Evolutionary conservation across 1,284 basidiomycete species (phyloP).

Genomic region (Papiliotrema flavescens): DNA sequence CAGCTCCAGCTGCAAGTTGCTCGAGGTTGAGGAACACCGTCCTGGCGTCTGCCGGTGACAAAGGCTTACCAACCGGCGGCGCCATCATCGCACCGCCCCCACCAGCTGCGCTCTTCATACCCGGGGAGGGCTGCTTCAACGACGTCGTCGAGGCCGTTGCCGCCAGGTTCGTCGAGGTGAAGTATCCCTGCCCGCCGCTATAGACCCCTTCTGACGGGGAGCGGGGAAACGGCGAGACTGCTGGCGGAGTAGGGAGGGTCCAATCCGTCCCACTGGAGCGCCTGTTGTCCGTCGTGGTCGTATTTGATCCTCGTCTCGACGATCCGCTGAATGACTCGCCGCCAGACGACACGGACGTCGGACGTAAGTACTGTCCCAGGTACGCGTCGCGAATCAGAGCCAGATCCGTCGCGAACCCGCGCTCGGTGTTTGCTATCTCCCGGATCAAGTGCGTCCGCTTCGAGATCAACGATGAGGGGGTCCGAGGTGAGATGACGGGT

Average conservation of each 20-base stretch:
- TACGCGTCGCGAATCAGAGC: constrained; percentile 79
- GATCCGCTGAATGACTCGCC: constrained; percentile 2
- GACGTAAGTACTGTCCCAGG: constrained; percentile 48
- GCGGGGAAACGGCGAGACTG: background rate
- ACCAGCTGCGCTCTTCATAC: background rate
- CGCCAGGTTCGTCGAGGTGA: background rate
- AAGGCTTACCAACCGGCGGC: constrained; percentile 51
- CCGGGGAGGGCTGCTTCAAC: constrained; percentile 14
- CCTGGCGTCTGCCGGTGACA: constrained; percentile 67
- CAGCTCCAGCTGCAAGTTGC: constrained; percentile 67
- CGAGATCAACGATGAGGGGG: constrained; percentile 43
- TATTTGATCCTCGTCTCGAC: too few relatives aligned
- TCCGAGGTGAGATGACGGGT: constrained; percentile 8
- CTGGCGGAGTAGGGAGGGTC: background rate
- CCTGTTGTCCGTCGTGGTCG: background rate
- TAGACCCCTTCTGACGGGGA: background rate
- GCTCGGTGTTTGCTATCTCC: constrained; percentile 78
- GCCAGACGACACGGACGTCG: constrained; percentile 6
- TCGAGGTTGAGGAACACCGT: constrained; percentile 76
- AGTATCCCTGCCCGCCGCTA: constrained; percentile 5
- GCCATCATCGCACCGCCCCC: constrained; percentile 5
- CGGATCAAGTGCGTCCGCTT: constrained; percentile 80
- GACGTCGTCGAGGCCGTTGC: constrained; percentile 1
- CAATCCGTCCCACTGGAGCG: constrained; percentile 2
- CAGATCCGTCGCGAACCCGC: constrained; percentile 82